These are phyloP conservation scores for Dothideomycetidae sp. DNA, from an alignment of 2,329 filamentous ascomycete species.

Conservation along the genomic window DNA sequence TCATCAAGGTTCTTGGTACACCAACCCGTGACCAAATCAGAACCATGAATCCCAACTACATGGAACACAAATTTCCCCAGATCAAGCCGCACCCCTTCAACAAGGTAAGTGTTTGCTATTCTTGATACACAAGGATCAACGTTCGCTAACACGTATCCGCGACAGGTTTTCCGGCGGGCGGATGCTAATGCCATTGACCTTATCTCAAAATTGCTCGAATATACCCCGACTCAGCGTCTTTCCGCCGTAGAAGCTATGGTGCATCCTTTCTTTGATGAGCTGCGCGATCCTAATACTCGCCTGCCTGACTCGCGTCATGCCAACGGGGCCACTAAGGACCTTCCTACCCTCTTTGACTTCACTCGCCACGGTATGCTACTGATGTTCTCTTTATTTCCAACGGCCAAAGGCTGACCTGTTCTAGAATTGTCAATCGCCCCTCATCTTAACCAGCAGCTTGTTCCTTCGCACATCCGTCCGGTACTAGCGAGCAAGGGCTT, in stretches of 20 bases:
- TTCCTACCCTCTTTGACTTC: constrained; percentile 87
- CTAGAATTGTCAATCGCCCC: constrained; percentile 92
- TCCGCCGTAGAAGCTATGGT: constrained; percentile 94
- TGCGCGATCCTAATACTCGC: constrained; percentile 79
- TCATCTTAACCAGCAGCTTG: constrained; percentile 71
- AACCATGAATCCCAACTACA: constrained; percentile 99
- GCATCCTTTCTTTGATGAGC: constrained; percentile 95
- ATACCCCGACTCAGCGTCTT: constrained; percentile 89
- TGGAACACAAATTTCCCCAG: constrained; percentile 99
- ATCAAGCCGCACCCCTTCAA: constrained; percentile 99
- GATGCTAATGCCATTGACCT: constrained; percentile 85
- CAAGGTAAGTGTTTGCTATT: constrained; percentile 45
- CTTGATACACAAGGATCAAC: constrained; percentile 9
- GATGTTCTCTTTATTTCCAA: constrained; percentile 3
- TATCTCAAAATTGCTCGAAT: constrained; percentile 86
- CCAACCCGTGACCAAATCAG: constrained; percentile 95
- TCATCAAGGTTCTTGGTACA: constrained; percentile 96
- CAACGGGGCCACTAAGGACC: constrained; percentile 61
- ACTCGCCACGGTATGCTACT: constrained; percentile 68
- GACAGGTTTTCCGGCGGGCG: constrained; percentile 84
- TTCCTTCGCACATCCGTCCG: constrained; percentile 67
- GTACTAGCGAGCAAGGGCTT: constrained; percentile 59
- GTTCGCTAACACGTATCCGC: constrained; percentile 1
- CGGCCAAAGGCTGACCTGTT: not conserved
- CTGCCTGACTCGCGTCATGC: constrained; percentile 89